Evolutionary conservation across 2,329 filamentous ascomycete genomes (phyloP).

Genomic region (Dissoconium aciculare): DNA sequence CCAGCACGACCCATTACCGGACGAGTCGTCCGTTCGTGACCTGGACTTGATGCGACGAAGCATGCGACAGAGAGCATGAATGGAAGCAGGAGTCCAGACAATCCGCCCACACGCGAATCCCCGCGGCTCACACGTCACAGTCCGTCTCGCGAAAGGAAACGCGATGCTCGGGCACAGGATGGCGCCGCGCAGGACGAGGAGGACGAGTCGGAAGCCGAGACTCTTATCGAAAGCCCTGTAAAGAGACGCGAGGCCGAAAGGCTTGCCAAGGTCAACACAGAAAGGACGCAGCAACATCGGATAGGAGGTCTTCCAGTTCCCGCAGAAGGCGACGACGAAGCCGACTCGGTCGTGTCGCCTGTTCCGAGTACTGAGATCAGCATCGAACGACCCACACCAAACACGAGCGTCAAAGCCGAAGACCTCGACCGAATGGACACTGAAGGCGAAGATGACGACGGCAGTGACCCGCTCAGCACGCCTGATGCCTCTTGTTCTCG

Average conservation of each 20-base stretch:
- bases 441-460: slow-evolving; percentile 15
- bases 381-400: slow-evolving; percentile 11
- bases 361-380: slow-evolving; percentile 16
- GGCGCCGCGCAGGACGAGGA: slow-evolving; percentile 13
- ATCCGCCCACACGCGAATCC: slow-evolving; percentile 6
- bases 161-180: neutral
- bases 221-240: slow-evolving; percentile 32
- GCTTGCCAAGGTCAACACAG: slow-evolving; percentile 14
- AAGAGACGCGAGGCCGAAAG: slow-evolving; percentile 26
- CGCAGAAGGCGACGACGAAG: slow-evolving; percentile 19
- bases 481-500: slow-evolving; percentile 17
- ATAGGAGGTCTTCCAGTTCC: slow-evolving; percentile 21
- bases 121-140: slow-evolving; percentile 1
- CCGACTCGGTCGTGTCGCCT: slow-evolving; percentile 18
- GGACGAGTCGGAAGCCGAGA: slow-evolving; percentile 36
- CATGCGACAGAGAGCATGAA: slow-evolving; percentile 13
- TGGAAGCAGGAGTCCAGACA: slow-evolving; percentile 17
- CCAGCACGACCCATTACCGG: too few relatives aligned
- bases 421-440: slow-evolving; percentile 6
- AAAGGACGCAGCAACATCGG: slow-evolving; percentile 15
- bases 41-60: too few relatives aligned
- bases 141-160: slow-evolving; percentile 1
- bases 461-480: slow-evolving; percentile 21
- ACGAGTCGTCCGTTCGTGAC: too few relatives aligned
- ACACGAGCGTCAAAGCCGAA: neutral